Conservation (phyloP, 164 flowering plant species). For the Vitis rotundifolia region DNA sequence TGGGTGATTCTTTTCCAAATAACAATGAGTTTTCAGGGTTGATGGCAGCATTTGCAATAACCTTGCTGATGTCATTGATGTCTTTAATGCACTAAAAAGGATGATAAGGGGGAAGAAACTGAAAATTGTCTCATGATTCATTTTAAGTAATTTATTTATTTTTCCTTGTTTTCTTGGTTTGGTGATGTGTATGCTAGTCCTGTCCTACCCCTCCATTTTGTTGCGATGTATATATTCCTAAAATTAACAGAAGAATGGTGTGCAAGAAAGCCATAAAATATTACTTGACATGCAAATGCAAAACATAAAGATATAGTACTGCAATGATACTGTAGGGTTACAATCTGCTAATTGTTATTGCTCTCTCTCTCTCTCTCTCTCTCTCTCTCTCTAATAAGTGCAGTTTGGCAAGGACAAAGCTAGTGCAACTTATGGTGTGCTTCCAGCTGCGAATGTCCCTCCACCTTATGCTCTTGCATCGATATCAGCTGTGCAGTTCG, state of each 20-base stretch:
- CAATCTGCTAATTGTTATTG: neutral
- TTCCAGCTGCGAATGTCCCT: constrained; percentile 95
- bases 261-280: neutral
- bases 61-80: neutral
- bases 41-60: neutral
- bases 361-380: neutral
- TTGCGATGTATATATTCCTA: neutral
- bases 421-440: constrained; percentile 95
- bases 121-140: no score
- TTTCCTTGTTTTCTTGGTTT: no score
- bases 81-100: neutral
- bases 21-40: neutral
- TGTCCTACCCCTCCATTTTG: neutral
- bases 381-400: constrained; percentile 10
- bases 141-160: no score
- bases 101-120: no score
- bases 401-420: constrained; percentile 96
- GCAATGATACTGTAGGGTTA: neutral
- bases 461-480: constrained; percentile 97
- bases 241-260: neutral
- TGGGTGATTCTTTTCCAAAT: neutral
- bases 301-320: neutral
- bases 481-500: constrained; percentile 85
- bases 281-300: neutral
- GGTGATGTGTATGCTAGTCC: neutral